Base-by-base conservation (phyloP, 345 rosid species). In the Camelina hispida region DNA sequence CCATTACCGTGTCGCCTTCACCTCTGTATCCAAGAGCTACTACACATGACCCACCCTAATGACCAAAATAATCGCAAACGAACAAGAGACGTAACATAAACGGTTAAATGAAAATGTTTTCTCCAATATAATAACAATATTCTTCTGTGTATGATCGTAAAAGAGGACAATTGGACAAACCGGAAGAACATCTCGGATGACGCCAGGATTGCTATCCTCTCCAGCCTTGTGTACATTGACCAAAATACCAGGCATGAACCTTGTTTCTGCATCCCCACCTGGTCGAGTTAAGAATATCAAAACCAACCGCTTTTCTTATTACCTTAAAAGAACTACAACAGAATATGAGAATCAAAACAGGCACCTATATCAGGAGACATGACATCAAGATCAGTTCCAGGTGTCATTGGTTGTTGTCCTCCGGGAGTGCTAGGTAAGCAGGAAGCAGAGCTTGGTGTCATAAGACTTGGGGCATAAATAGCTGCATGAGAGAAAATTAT, bases 401-500 rank as follows among this genome's bases (percentile, higher is more conserved):
- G 96, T 13, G 93, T 93, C 98, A 89, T 91, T 47, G 93, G 91
- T 79, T 91, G 91, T 78, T 91, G 97, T 52, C 93, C 95, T 34
- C 95, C 97, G 62, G 93, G 97, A 63, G 97, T 93, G 30, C 91
- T 89, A 23, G 97, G 97, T 59, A 89, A 87, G 79, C 85, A 90
- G 14, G 86, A 77, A 52, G 81, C 80, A 13, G 90, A 86, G 62
- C 85, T 85, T 14, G 98, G 91, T 15, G 98, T 90, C 95, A 85
- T 86, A 15, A 93, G 93, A 72, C 92, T 89, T 35, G 96, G 91
- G 70, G 86, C 89, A 85, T 85, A 90, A 63, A 1, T 23, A 23
- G 82, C 93, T 93, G 81, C 79, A 85, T 73, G 18, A 53, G 12
- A 71, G 14, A 71, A 46, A 58, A 28, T 1, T 56, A 18, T 58